A percentile compares a stretch with the other conserved stretches of the same genome.
Conservation (phyloP, 2,329 filamentous ascomycete genomes). For the Salinomyces thailandicus region DNA sequence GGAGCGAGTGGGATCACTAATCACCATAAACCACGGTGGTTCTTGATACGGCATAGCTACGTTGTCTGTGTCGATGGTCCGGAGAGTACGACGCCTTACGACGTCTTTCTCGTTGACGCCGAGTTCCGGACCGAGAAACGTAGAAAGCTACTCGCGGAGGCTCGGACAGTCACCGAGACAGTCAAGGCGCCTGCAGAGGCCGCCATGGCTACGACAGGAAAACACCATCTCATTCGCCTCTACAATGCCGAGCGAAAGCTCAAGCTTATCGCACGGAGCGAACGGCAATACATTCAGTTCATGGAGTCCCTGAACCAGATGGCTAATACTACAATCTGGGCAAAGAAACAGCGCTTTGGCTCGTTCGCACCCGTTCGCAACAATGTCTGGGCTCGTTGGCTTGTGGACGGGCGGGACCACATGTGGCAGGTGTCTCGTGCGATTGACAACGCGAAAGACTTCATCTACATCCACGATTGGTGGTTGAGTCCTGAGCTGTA, state of each 20-base stretch:
- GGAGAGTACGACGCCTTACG: slow-evolving; percentile 97
- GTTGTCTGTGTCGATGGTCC: slow-evolving; percentile 97
- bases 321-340: slow-evolving; percentile 73
- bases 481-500: slow-evolving; percentile 96
- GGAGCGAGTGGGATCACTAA: slow-evolving; percentile 45
- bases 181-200: slow-evolving; percentile 39
- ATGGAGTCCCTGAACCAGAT: slow-evolving; percentile 86
- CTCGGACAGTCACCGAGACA: slow-evolving; percentile 49
- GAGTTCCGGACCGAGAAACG: slow-evolving; percentile 76
- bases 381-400: slow-evolving; percentile 85
- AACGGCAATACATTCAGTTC: slow-evolving; percentile 81
- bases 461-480: slow-evolving; percentile 99
- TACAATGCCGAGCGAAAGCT: slow-evolving; percentile 86
- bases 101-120: slow-evolving; percentile 92
- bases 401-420: slow-evolving; percentile 92
- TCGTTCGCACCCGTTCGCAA: slow-evolving; percentile 87
- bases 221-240: slow-evolving; percentile 81
- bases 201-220: slow-evolving; percentile 33
- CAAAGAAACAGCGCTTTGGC: slow-evolving; percentile 71
- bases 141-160: slow-evolving; percentile 39
- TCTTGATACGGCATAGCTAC: slow-evolving; percentile 93
- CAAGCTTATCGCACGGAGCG: slow-evolving; percentile 81
- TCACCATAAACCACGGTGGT: slow-evolving; percentile 89
- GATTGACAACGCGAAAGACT: slow-evolving; percentile 92
- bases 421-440: slow-evolving; percentile 99